Evolutionary conservation across 2,329 filamentous ascomycete species (phyloP).

Genomic region (Penicillium rolfsii): DNA sequence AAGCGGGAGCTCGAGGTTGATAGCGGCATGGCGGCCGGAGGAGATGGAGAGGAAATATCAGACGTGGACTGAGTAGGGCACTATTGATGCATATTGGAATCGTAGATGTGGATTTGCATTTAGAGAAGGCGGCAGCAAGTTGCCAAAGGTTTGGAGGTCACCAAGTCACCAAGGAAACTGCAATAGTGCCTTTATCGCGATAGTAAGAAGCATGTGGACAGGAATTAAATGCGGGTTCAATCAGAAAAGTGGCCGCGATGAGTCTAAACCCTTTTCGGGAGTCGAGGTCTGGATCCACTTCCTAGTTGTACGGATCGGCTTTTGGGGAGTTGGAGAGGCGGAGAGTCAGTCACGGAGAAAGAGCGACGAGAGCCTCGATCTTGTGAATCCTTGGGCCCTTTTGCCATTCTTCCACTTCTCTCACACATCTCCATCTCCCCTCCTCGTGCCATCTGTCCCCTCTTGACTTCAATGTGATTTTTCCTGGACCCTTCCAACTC

Average conservation of each 20-base stretch:
- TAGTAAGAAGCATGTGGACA: not conserved
- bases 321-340: not conserved
- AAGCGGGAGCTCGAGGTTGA: conserved; percentile 14
- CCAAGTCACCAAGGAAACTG: not conserved
- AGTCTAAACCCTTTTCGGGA: conserved; percentile 20
- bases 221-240: conserved; percentile 3
- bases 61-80: not conserved
- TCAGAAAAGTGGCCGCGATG: conserved; percentile 15
- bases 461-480: not conserved
- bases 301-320: conserved; percentile 1
- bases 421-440: not conserved
- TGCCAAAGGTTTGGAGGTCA: not conserved
- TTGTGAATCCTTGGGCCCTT: not conserved
- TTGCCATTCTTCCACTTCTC: not conserved
- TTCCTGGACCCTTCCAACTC: not conserved
- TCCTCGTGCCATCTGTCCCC: not conserved
- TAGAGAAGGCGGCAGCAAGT: not conserved
- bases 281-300: not conserved
- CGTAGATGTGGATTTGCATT: not conserved
- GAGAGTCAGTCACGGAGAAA: not conserved
- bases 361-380: not conserved
- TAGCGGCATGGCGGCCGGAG: conserved; percentile 4
- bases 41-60: not conserved
- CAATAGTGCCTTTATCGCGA: not conserved
- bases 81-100: conserved; percentile 16